Evolutionary conservation across 1,139 yeast species (phyloP).

Genomic region (Sugiyamaella xylanicola): DNA sequence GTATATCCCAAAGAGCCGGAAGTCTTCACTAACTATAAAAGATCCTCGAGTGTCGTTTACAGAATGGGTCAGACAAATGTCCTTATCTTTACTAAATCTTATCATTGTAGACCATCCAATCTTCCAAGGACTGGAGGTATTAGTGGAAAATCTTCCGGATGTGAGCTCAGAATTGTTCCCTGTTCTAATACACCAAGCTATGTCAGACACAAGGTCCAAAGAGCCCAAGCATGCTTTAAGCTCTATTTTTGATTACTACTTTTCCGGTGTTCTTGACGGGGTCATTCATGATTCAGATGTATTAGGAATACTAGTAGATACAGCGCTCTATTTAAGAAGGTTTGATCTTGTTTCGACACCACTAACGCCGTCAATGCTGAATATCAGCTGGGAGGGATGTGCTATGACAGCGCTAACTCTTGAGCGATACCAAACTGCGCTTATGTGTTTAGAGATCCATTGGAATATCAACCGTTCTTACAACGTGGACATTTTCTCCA

Average conservation of each 20-base stretch:
- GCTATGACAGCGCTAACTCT: conserved; percentile 22
- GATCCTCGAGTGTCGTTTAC: conserved; percentile 2
- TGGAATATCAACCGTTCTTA: conserved; percentile 20
- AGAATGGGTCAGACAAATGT: conserved; percentile 1
- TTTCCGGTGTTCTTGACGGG: not conserved
- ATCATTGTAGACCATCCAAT: conserved; percentile 2
- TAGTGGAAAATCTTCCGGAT: conserved; percentile 19
- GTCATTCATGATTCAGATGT: not conserved
- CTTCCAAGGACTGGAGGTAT: conserved; percentile 10
- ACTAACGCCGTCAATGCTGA: not conserved
- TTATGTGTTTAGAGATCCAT: conserved; percentile 29
- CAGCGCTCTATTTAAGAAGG: conserved; percentile 14
- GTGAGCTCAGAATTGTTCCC: conserved; percentile 42
- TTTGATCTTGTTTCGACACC: conserved; percentile 2
- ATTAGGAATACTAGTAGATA: conserved; percentile 10
- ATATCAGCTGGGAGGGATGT: conserved; percentile 10
- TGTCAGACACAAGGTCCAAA: conserved; percentile 5
- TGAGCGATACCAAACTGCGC: conserved; percentile 26
- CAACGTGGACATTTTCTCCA: conserved; percentile 21
- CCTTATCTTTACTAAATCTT: conserved; percentile 1
- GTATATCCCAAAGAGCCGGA: not conserved
- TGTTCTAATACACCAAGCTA: conserved; percentile 40
- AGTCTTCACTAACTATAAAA: not conserved
- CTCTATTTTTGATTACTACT: conserved; percentile 10
- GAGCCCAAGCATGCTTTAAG: not conserved